Conservation (phyloP, 2,329 filamentous ascomycete genomes). For the Curvularia eragrostidis region DNA sequence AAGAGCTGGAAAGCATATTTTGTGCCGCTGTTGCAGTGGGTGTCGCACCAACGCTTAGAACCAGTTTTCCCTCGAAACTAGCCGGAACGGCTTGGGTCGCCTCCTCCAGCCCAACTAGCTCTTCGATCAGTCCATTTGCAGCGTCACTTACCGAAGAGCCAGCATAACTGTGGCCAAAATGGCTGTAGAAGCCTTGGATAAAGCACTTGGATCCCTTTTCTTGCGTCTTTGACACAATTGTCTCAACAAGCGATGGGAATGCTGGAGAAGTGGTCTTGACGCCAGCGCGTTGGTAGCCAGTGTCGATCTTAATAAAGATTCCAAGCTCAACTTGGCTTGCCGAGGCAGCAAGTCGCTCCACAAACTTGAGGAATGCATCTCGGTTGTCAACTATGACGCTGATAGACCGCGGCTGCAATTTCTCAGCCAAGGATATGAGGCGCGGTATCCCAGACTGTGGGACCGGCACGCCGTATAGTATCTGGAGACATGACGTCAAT, state of each 20-base stretch:
- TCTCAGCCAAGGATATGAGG: slow-evolving; percentile 62
- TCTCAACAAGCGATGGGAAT: slow-evolving; percentile 57
- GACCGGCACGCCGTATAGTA: slow-evolving; percentile 76
- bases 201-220: slow-evolving; percentile 22
- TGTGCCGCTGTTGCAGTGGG: slow-evolving; percentile 74
- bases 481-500: slow-evolving; percentile 43
- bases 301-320: slow-evolving; percentile 77
- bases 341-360: slow-evolving; percentile 45
- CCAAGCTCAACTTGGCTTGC: slow-evolving; percentile 48
- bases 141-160: slow-evolving; percentile 63
- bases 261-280: slow-evolving; percentile 59
- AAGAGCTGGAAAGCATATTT: slow-evolving; percentile 57
- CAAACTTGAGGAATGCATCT: slow-evolving; percentile 53
- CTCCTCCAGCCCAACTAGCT: slow-evolving; percentile 62
- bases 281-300: slow-evolving; percentile 74
- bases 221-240: slow-evolving; percentile 48
- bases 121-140: slow-evolving; percentile 64
- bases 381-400: slow-evolving; percentile 74
- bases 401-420: slow-evolving; percentile 62
- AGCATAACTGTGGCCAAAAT: slow-evolving; percentile 75
- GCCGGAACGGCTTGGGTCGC: slow-evolving; percentile 54
- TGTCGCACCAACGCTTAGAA: slow-evolving; percentile 77
- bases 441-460: slow-evolving; percentile 66
- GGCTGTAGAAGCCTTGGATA: slow-evolving; percentile 73
- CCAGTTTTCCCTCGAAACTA: slow-evolving; percentile 46